phyloP scores from a whole-genome alignment of 352 stramenopile genomes.

The Phytophthora europaea region DNA sequence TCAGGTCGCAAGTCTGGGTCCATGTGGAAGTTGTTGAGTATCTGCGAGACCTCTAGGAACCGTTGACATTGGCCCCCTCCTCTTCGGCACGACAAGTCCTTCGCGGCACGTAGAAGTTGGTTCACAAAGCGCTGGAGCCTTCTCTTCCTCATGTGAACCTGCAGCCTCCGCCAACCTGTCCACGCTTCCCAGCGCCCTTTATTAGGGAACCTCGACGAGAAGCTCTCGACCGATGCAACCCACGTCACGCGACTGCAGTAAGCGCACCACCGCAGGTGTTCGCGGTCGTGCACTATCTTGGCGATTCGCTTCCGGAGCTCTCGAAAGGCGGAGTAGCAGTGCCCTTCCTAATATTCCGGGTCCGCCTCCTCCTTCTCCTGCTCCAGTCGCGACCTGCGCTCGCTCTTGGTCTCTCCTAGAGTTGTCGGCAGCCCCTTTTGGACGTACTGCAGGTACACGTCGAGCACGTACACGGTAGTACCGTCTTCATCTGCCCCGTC shows the following conservation, averaged over 20 bases:
- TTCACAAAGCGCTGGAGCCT: constrained; percentile 58
- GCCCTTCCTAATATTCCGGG: constrained; percentile 57
- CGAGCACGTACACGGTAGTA: constrained; percentile 62
- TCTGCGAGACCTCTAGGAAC: constrained; percentile 60
- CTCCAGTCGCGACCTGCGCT: constrained; percentile 26
- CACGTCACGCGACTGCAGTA: constrained; percentile 64
- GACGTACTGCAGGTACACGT: constrained; percentile 57
- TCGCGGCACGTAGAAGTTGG: constrained; percentile 47
- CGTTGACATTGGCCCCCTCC: constrained; percentile 49
- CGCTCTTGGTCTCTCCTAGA: constrained; percentile 30
- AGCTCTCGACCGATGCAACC: constrained; percentile 45
- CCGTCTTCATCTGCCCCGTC: constrained; percentile 45
- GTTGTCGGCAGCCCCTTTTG: constrained; percentile 60
- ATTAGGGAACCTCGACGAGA: constrained; percentile 55
- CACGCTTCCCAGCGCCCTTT: constrained; percentile 20
- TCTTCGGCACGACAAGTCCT: constrained; percentile 60
- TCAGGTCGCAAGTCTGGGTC: constrained; percentile 42
- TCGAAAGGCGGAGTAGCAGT: constrained; percentile 72
- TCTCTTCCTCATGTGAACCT: constrained; percentile 39
- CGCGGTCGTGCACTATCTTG: constrained; percentile 35
- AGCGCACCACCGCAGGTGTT: constrained; percentile 60
- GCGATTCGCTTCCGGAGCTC: constrained; percentile 49
- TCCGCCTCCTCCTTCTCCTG: constrained; percentile 34
- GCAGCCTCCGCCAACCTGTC: constrained; percentile 28
- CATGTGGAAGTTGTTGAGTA: constrained; percentile 70